Conservation (phyloP, 208 protist genomes). For the Acanthamoeba castellanii region DNA sequence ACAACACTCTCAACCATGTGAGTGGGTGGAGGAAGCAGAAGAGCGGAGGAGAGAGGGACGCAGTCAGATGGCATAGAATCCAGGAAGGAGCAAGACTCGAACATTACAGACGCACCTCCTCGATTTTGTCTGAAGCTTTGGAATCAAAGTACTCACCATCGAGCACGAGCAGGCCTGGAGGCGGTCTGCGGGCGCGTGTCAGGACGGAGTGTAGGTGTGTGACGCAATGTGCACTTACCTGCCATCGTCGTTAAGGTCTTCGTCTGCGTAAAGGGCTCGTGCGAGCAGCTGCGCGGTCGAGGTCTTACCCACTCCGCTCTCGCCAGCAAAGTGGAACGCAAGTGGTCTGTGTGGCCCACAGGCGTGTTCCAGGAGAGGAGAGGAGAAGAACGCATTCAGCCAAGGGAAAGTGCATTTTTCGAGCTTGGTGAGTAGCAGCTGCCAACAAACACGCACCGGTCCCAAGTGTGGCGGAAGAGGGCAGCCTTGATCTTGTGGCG, state of each 20-base stretch:
- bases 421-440: neutral
- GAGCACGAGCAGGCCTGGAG: neutral
- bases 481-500: neutral
- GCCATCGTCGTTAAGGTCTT: neutral
- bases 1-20: neutral
- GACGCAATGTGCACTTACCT: neutral
- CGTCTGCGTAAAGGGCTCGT: neutral
- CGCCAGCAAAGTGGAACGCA: slow-evolving; percentile 7
- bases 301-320: slow-evolving; percentile 22
- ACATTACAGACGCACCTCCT: neutral
- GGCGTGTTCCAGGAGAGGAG: no score
- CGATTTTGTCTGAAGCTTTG: neutral
- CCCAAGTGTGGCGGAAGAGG: neutral
- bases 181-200: neutral
- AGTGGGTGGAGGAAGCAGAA: neutral
- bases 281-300: neutral
- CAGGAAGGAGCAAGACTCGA: neutral
- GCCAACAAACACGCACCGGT: neutral
- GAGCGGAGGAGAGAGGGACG: neutral
- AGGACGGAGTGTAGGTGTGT: neutral
- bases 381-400: no score
- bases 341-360: neutral
- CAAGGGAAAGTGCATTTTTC: no score
- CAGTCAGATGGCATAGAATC: no score
- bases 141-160: slow-evolving; percentile 30